Evolutionary conservation across 2,329 filamentous ascomycete species (phyloP).

Genomic region (Diatrype stigma): DNA sequence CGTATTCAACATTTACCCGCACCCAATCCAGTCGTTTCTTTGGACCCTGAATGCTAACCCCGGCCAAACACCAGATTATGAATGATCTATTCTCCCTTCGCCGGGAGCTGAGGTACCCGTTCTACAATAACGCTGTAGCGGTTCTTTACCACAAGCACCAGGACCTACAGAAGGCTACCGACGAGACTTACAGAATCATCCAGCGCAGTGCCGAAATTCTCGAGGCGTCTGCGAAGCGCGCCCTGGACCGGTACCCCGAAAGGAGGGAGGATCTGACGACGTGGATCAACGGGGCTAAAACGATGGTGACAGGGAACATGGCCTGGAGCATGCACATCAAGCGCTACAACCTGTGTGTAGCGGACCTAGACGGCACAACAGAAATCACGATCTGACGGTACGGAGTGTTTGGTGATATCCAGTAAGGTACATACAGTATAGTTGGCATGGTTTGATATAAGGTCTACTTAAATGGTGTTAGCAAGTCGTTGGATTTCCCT

Average conservation of each 20-base stretch:
- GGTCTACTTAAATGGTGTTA: too few species aligned
- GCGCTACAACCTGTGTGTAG: constrained; percentile 8
- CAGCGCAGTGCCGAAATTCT: constrained; percentile 2
- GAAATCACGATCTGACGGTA: constrained; percentile 9
- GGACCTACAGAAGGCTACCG: constrained; percentile 10
- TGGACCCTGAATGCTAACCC: constrained; percentile 1
- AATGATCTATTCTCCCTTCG: constrained; percentile 31
- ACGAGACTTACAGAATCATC: constrained; percentile 9
- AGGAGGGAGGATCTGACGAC: constrained; percentile 3
- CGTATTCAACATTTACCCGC: background rate
- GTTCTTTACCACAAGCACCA: constrained; percentile 12
- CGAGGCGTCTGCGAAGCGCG: constrained; percentile 1
- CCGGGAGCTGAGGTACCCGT: constrained; percentile 9
- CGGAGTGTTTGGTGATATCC: background rate
- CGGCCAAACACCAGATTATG: constrained; percentile 30
- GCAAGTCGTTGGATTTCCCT: too few species aligned
- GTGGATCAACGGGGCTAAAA: constrained; percentile 4
- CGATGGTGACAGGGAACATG: constrained; percentile 14
- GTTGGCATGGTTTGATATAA: too few species aligned
- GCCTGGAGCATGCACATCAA: constrained; percentile 9
- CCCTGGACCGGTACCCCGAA: constrained; percentile 6
- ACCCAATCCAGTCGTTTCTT: constrained; percentile 4
- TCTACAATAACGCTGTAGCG: constrained; percentile 14
- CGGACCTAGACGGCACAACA: constrained; percentile 12
- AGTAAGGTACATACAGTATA: too few species aligned